A percentile compares a stretch with the other conserved stretches of the same genome.
These are phyloP conservation scores for Microascus cirrosus DNA, from an alignment of 2,329 filamentous ascomycete genomes.

Conservation along the genomic window DNA sequence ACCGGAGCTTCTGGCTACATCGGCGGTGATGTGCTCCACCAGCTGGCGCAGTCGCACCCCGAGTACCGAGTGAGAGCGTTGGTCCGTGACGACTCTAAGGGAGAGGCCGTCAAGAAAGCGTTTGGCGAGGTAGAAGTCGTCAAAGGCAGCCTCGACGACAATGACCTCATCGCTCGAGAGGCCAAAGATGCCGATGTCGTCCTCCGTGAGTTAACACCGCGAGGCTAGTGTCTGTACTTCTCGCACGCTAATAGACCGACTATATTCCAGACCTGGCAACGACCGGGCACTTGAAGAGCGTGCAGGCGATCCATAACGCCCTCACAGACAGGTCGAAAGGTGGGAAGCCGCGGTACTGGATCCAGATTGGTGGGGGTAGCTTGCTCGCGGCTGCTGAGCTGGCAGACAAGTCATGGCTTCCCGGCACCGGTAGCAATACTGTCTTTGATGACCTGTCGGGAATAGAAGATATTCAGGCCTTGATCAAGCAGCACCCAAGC, in stretches of 20 bases:
- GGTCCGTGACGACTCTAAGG: conserved; percentile 34
- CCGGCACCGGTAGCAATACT: conserved; percentile 29
- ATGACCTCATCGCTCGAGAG: conserved; percentile 35
- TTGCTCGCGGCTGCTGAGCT: conserved; percentile 40
- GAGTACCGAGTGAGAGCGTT: conserved; percentile 34
- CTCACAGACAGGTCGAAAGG: conserved; percentile 19
- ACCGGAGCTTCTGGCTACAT: conserved; percentile 14
- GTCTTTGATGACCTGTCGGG: conserved; percentile 47
- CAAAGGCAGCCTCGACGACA: conserved; percentile 33
- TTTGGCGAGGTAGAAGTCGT: conserved; percentile 37
- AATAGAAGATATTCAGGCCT: conserved; percentile 42
- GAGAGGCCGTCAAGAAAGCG: conserved; percentile 25
- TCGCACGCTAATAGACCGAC: conserved; percentile 13
- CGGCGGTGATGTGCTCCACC: conserved; percentile 36
- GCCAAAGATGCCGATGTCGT: conserved; percentile 39
- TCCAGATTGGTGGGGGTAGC: conserved; percentile 19
- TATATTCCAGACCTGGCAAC: conserved; percentile 31
- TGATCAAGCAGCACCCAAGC: not conserved
- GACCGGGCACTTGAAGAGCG: conserved; percentile 21
- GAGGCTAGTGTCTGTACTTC: not conserved
- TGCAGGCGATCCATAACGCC: conserved; percentile 32
- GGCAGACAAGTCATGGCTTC: conserved; percentile 23
- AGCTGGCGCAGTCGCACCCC: conserved; percentile 28
- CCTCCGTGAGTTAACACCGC: conserved; percentile 20
- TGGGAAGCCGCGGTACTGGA: conserved; percentile 26